Conservation (phyloP, 2,329 filamentous ascomycete genomes). For the Boeremia lycopersici region DNA sequence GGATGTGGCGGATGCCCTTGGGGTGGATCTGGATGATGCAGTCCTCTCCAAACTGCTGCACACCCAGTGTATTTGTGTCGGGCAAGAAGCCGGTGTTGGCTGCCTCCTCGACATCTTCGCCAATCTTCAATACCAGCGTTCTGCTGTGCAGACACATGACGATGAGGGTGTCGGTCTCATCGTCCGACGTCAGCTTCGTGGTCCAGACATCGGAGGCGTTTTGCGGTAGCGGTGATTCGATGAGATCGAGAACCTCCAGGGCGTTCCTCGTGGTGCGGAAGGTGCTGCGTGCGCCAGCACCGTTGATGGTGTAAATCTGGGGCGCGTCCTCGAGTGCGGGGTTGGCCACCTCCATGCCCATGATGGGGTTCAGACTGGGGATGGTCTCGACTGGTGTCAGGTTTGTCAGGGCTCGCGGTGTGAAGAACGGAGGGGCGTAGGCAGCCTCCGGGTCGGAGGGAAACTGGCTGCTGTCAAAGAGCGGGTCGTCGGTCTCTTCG, state of each 20-base stretch:
- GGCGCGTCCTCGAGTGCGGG: conserved; percentile 90
- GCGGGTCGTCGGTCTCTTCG: conserved; percentile 88
- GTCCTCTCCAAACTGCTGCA: conserved; percentile 92
- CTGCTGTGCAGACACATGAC: conserved; percentile 90
- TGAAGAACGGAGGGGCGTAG: conserved; percentile 83
- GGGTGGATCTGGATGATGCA: conserved; percentile 93
- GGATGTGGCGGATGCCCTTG: conserved; percentile 92
- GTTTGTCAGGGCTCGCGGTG: conserved; percentile 79
- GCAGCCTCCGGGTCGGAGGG: conserved; percentile 74
- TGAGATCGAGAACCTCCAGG: conserved; percentile 89
- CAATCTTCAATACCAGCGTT: conserved; percentile 91
- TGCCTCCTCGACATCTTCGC: conserved; percentile 95
- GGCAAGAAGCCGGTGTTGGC: conserved; percentile 91
- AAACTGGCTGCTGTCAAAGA: conserved; percentile 84
- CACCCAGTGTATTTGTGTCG: conserved; percentile 85
- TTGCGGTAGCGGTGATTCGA: conserved; percentile 89
- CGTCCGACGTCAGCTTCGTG: conserved; percentile 79
- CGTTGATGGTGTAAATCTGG: conserved; percentile 93
- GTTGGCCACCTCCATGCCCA: conserved; percentile 91
- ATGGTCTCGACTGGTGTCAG: conserved; percentile 83
- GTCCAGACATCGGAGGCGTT: conserved; percentile 95
- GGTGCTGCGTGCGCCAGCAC: conserved; percentile 83
- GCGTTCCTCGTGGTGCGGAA: conserved; percentile 94
- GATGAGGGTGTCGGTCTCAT: conserved; percentile 92
- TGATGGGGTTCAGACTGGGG: conserved; percentile 85